Conservation (phyloP, 1,139 yeast species). For the Geotrichum restrictum region DNA sequence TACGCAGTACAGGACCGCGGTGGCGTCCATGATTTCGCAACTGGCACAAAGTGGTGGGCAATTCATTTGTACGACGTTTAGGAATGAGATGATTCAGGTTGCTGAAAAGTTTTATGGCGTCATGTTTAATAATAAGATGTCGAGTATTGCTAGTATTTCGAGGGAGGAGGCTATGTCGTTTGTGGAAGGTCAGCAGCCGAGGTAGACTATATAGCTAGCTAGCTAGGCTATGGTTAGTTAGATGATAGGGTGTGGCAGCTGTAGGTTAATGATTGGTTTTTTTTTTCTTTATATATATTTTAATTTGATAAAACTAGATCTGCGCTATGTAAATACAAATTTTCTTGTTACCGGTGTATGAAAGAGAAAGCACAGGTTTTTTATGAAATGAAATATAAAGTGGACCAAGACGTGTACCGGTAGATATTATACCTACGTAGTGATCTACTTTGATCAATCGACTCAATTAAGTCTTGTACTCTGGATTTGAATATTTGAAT, state of each 20-base stretch:
- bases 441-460: too few relatives aligned
- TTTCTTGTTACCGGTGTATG: too few relatives aligned
- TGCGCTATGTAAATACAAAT: too few relatives aligned
- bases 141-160: constrained; percentile 68
- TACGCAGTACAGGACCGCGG: constrained; percentile 85
- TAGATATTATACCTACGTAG: too few relatives aligned
- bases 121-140: constrained; percentile 75
- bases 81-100: constrained; percentile 86
- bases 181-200: constrained; percentile 51
- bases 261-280: background rate
- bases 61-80: constrained; percentile 91
- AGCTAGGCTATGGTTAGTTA: background rate
- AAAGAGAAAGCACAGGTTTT: too few relatives aligned
- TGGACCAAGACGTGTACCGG: too few relatives aligned
- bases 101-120: constrained; percentile 90
- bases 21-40: constrained; percentile 68
- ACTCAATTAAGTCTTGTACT: too few relatives aligned
- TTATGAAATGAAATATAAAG: too few relatives aligned
- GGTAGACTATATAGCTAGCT: background rate
- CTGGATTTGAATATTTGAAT: too few relatives aligned
- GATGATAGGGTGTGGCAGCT: too few relatives aligned
- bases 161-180: constrained; percentile 73
- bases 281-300: background rate
- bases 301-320: too few relatives aligned
- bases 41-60: constrained; percentile 56